Conservation (phyloP, 2,329 filamentous ascomycete species). For the Pyricularia sp. region DNA sequence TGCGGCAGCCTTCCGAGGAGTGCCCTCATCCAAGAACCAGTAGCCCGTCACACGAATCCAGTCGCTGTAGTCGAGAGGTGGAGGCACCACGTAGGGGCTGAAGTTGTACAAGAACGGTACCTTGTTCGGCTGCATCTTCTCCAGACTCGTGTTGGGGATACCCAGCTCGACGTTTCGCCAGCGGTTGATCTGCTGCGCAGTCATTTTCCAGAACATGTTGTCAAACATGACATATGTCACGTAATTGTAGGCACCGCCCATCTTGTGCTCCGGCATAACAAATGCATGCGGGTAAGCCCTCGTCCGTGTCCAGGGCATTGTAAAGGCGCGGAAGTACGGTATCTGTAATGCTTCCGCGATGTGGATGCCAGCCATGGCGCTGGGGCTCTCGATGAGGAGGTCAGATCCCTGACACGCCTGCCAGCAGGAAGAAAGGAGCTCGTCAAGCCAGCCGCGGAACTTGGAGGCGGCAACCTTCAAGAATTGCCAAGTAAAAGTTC, state of each 20-base stretch:
- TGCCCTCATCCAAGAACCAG: constrained; percentile 79
- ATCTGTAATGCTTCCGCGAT: constrained; percentile 88
- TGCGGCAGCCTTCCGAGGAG: background rate
- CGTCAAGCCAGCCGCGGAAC: constrained; percentile 92
- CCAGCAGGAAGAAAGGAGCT: constrained; percentile 72
- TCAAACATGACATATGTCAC: constrained; percentile 95
- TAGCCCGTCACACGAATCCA: constrained; percentile 97
- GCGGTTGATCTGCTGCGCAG: constrained; percentile 77
- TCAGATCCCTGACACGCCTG: constrained; percentile 74
- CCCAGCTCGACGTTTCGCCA: constrained; percentile 77
- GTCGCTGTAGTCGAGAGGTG: constrained; percentile 88
- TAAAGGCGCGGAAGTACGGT: constrained; percentile 94
- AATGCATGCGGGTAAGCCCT: constrained; percentile 95
- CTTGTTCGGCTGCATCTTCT: constrained; percentile 91
- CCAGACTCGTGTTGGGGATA: constrained; percentile 66
- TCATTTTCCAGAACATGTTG: constrained; percentile 91
- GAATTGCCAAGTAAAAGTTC: constrained; percentile 91
- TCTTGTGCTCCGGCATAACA: constrained; percentile 80
- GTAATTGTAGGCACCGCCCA: constrained; percentile 91
- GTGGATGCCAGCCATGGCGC: constrained; percentile 94
- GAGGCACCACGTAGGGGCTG: constrained; percentile 83
- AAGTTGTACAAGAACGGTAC: constrained; percentile 99
- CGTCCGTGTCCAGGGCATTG: constrained; percentile 97
- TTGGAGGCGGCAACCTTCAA: constrained; percentile 73
- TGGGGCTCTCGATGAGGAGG: constrained; percentile 86